phyloP scores from a whole-genome alignment of 2,329 filamentous ascomycete species.

The Colletotrichum simmondsii region DNA sequence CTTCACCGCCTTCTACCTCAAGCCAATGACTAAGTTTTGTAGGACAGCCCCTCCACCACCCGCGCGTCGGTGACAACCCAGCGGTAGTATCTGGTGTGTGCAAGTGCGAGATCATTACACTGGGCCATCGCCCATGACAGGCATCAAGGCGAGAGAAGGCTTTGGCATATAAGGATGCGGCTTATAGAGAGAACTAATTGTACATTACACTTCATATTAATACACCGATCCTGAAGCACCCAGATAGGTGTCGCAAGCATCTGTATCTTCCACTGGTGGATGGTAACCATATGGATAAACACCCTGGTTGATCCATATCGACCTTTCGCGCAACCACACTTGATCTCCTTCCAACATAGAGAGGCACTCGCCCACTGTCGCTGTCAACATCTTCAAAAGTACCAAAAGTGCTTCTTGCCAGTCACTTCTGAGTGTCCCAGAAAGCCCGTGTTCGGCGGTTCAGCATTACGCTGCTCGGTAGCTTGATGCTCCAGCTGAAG shows the following conservation, averaged over 20 bases:
- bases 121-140: background rate
- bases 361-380: background rate
- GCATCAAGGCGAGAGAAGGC: background rate
- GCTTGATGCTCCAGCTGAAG: background rate
- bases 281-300: background rate
- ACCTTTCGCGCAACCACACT: background rate
- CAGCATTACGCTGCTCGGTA: background rate
- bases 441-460: background rate
- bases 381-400: background rate
- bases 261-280: background rate
- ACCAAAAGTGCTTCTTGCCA: background rate
- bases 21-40: background rate
- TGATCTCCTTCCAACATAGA: too few relatives aligned
- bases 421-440: background rate
- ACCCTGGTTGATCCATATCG: background rate
- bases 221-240: slow-evolving; percentile 5
- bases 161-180: background rate
- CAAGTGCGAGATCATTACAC: background rate
- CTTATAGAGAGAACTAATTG: background rate
- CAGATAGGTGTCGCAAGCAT: too few relatives aligned
- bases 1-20: background rate
- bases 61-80: background rate
- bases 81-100: background rate
- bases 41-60: background rate
- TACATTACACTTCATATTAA: slow-evolving; percentile 15